Evolutionary conservation across 768 basidiomycete species (phyloP).

Genomic region (Suillus hirtellus): DNA sequence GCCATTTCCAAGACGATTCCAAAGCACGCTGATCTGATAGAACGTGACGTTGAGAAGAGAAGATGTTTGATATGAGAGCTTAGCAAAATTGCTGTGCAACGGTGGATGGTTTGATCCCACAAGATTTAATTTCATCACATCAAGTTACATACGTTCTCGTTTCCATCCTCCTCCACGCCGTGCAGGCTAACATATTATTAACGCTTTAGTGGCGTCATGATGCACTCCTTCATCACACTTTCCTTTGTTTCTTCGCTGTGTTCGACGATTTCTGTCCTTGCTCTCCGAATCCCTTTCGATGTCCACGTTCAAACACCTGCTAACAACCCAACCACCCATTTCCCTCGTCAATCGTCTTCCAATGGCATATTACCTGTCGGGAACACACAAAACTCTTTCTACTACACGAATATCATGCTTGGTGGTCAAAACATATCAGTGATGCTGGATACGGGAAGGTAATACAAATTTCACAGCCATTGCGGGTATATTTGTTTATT

Average conservation of each 20-base stretch:
- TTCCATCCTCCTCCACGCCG: conserved; percentile 1
- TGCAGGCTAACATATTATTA: conserved; percentile 1
- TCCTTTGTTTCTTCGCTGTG: conserved; percentile 24
- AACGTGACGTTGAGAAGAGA: not conserved
- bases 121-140: not conserved
- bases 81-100: too few relatives aligned
- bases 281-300: conserved; percentile 35
- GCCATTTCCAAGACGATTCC: not conserved
- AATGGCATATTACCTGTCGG: conserved; percentile 43
- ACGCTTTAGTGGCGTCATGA: conserved; percentile 12
- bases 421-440: conserved; percentile 59
- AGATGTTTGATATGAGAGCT: not conserved
- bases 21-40: not conserved
- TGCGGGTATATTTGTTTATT: conserved; percentile 11
- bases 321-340: conserved; percentile 14
- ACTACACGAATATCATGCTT: conserved; percentile 70
- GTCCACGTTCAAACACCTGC: conserved; percentile 20
- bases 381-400: conserved; percentile 73
- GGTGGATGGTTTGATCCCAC: not conserved
- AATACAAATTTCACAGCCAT: not conserved
- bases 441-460: conserved; percentile 81
- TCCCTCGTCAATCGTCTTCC: conserved; percentile 27
- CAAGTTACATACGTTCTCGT: not conserved
- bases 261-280: conserved; percentile 22
- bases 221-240: conserved; percentile 26